Evolutionary conservation across 768 basidiomycete genomes (phyloP).

Genomic region (Chalciporus piperatus): DNA sequence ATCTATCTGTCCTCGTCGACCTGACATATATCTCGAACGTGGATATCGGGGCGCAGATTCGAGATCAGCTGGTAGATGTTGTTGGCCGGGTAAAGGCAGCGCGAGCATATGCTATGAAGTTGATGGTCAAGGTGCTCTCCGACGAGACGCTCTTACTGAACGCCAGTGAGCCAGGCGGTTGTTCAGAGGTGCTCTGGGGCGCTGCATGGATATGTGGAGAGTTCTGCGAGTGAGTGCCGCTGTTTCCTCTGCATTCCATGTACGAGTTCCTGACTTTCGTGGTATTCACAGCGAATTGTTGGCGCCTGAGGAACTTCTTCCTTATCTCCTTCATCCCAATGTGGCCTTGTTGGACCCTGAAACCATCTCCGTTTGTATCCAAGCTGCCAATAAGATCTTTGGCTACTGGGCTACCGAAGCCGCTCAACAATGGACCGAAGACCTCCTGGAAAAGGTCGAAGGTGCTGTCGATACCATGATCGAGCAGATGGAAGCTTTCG

Average conservation of each 20-base stretch:
- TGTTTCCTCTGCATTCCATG: background rate
- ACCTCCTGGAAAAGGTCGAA: conserved; percentile 63
- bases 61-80: conserved; percentile 84
- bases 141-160: conserved; percentile 74
- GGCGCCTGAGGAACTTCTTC: conserved; percentile 71
- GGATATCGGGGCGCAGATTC: conserved; percentile 72
- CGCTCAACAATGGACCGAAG: conserved; percentile 74
- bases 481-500: conserved; percentile 55
- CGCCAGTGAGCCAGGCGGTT: conserved; percentile 67
- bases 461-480: conserved; percentile 61
- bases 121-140: conserved; percentile 77
- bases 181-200: conserved; percentile 86
- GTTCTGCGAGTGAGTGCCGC: conserved; percentile 70
- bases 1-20: conserved; percentile 90
- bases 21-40: conserved; percentile 84
- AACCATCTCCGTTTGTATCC: conserved; percentile 76
- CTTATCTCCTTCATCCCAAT: conserved; percentile 62
- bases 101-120: conserved; percentile 74
- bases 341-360: conserved; percentile 57
- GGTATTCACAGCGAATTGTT: conserved; percentile 58
- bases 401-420: conserved; percentile 79
- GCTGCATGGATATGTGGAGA: conserved; percentile 98
- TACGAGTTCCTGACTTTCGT: conserved; percentile 4
- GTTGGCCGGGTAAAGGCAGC: conserved; percentile 76
- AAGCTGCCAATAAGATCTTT: conserved; percentile 83